Percentiles rank a stretch among this genome's conserved stretches.
Evolutionary conservation across 306 rosid species (phyloP).

Genomic region (Pueraria montana): DNA sequence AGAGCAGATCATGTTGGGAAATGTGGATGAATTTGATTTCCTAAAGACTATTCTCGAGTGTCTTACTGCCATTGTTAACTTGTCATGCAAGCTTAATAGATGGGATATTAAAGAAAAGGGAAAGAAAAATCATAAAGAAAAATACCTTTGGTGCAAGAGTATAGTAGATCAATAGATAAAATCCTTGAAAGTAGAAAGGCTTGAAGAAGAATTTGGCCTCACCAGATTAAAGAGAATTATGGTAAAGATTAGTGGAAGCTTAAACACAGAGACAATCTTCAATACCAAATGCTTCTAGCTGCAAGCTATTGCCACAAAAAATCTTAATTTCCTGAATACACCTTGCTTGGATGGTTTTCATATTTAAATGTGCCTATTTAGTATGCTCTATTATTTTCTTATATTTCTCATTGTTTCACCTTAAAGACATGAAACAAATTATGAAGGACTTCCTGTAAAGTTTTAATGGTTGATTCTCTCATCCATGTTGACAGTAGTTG

Average conservation of each 20-base stretch:
- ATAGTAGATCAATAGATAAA: too few relatives aligned
- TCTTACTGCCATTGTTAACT: too few relatives aligned
- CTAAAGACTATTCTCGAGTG: too few relatives aligned
- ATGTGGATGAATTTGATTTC: neutral
- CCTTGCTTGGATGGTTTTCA: neutral
- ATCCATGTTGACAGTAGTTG: neutral
- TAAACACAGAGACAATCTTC: neutral
- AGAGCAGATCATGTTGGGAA: neutral
- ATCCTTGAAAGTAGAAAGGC: too few relatives aligned
- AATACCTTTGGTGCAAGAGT: too few relatives aligned
- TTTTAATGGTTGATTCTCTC: conserved; percentile 3
- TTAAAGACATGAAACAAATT: conserved; percentile 11
- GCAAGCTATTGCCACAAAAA: neutral
- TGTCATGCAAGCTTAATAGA: too few relatives aligned
- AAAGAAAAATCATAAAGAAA: too few relatives aligned
- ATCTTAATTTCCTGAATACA: neutral
- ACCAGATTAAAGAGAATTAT: too few relatives aligned
- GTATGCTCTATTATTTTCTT: conserved; percentile 22
- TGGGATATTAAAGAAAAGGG: too few relatives aligned
- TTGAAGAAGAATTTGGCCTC: too few relatives aligned
- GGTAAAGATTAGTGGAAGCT: neutral
- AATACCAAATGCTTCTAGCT: neutral
- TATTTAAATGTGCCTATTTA: neutral
- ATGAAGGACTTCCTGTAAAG: conserved; percentile 11
- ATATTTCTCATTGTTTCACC: conserved; percentile 24